These are phyloP conservation scores for Talaromyces sp. DNA, from an alignment of 2,329 filamentous ascomycete genomes.

Conservation along the genomic window DNA sequence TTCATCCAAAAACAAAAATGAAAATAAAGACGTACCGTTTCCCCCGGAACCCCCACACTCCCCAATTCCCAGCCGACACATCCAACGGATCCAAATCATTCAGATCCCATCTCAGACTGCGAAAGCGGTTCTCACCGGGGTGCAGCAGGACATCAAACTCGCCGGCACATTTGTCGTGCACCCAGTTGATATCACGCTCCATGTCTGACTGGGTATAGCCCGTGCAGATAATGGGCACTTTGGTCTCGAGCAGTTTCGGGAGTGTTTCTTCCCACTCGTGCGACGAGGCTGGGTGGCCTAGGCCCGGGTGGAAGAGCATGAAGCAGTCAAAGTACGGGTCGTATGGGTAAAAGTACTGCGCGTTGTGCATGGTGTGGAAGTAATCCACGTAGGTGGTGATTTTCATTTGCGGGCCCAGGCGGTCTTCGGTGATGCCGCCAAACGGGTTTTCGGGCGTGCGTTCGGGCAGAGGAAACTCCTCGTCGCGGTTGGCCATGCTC, in stretches of 20 bases:
- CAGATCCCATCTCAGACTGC: constrained; percentile 92
- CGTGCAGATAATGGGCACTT: constrained; percentile 88
- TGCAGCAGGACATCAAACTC: constrained; percentile 90
- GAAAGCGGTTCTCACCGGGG: constrained; percentile 89
- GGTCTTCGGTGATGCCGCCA: constrained; percentile 88
- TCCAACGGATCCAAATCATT: constrained; percentile 95
- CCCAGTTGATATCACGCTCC: constrained; percentile 86
- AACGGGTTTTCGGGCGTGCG: constrained; percentile 84
- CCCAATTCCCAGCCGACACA: constrained; percentile 94
- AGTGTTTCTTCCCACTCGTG: constrained; percentile 93
- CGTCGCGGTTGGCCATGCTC: constrained; percentile 88
- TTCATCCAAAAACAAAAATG: neutral
- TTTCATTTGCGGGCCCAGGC: constrained; percentile 83
- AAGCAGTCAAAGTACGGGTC: constrained; percentile 99
- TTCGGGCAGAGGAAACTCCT: constrained; percentile 84
- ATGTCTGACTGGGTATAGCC: constrained; percentile 96
- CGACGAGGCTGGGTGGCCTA: constrained; percentile 87
- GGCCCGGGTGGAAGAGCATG: constrained; percentile 90
- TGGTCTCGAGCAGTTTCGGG: constrained; percentile 86
- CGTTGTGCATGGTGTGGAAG: constrained; percentile 92
- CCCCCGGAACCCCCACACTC: constrained; percentile 92
- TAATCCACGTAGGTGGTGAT: constrained; percentile 98
- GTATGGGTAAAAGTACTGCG: constrained; percentile 85
- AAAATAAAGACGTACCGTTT: constrained; percentile 66
- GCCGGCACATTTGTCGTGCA: constrained; percentile 74